Evolutionary conservation across 2,329 filamentous ascomycete species (phyloP).

Genomic region (Penicillium sp.): DNA sequence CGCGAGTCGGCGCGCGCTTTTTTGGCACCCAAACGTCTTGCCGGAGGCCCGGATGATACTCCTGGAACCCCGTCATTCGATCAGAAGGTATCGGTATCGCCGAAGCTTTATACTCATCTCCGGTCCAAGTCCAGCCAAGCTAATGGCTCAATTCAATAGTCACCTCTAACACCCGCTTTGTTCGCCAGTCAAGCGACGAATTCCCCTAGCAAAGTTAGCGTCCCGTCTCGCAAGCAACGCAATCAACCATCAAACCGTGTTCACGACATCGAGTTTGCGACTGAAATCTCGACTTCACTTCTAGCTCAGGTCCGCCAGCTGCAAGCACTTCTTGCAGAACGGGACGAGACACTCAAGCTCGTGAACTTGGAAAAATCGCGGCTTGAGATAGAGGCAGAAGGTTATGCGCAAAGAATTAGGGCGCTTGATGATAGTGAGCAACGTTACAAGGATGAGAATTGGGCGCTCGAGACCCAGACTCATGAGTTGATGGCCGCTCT

Average conservation of each 20-base stretch:
- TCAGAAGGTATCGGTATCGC: conserved; percentile 47
- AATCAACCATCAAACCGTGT: conserved; percentile 86
- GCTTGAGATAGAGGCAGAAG: conserved; percentile 77
- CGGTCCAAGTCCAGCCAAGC: conserved; percentile 1
- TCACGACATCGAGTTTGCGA: conserved; percentile 97
- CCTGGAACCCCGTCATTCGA: conserved; percentile 47
- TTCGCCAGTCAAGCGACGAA: conserved; percentile 80
- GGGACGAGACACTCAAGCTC: conserved; percentile 78
- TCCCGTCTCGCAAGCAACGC: conserved; percentile 80
- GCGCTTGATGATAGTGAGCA: conserved; percentile 89
- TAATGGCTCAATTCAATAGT: conserved; percentile 43
- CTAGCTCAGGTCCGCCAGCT: conserved; percentile 91
- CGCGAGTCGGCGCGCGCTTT: conserved; percentile 85
- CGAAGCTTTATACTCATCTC: background rate
- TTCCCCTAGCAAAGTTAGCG: conserved; percentile 83
- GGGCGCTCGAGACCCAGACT: conserved; percentile 88
- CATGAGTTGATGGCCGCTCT: conserved; percentile 73
- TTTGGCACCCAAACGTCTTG: conserved; percentile 72
- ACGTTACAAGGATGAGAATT: conserved; percentile 97
- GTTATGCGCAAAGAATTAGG: conserved; percentile 73
- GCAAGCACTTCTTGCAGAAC: conserved; percentile 77
- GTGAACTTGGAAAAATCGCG: conserved; percentile 70
- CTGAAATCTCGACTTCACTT: conserved; percentile 92
- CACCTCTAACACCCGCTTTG: conserved; percentile 67
- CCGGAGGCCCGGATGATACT: conserved; percentile 63